Conservation (phyloP, 495 filamentous ascomycete species). For the Lindgomyces ingoldianus region DNA sequence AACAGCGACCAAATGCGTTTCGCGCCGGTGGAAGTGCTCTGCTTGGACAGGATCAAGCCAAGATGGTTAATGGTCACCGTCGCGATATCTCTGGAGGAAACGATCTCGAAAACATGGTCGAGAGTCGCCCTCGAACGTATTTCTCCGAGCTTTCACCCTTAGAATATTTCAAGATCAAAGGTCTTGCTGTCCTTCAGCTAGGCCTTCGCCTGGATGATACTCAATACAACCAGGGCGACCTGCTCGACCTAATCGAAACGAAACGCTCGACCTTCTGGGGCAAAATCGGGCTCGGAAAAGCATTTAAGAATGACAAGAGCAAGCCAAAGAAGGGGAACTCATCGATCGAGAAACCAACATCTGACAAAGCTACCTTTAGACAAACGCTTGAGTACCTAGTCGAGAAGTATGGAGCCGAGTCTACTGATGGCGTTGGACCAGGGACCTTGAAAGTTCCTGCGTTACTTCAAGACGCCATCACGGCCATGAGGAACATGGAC, state of each 20-base stretch:
- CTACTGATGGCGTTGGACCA: constrained; percentile 91
- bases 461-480: constrained; percentile 86
- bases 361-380: constrained; percentile 71
- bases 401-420: constrained; percentile 92
- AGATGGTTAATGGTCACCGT: constrained; percentile 72
- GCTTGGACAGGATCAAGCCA: constrained; percentile 66
- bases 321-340: constrained; percentile 53
- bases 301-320: constrained; percentile 80
- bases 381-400: constrained; percentile 81
- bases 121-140: constrained; percentile 71
- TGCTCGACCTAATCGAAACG: constrained; percentile 92
- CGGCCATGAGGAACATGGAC: constrained; percentile 96
- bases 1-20: constrained; percentile 83
- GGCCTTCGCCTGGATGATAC: constrained; percentile 81
- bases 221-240: constrained; percentile 88
- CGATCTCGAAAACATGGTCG: constrained; percentile 49
- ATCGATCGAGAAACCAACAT: constrained; percentile 69
- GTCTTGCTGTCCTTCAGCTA: constrained; percentile 93
- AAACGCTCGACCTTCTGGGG: constrained; percentile 95
- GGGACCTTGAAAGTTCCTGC: constrained; percentile 84
- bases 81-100: constrained; percentile 72
- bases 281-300: constrained; percentile 95
- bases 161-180: constrained; percentile 95
- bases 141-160: constrained; percentile 95
- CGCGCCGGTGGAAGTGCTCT: constrained; percentile 74